Base-by-base conservation (phyloP, 768 basidiomycete genomes). In the Suillus fuscotomentosus region DNA sequence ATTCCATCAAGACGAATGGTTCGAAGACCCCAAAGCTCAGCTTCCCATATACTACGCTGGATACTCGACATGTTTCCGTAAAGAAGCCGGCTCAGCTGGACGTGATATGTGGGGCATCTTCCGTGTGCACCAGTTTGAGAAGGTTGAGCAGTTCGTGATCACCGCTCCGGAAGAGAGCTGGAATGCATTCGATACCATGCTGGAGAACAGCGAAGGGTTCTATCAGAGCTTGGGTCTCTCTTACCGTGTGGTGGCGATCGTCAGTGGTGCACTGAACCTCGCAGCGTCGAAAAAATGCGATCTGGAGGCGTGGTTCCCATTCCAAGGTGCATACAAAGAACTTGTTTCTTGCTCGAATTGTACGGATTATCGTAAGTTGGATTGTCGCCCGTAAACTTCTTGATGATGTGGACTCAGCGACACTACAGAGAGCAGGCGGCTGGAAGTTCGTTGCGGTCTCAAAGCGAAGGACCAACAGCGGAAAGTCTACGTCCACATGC, bases 61-160 rank as follows among this genome's bases (percentile, higher is more conserved):
- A 24, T 93, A 90, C 76, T 93, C 90, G 71, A 99, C 97, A 17
- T 99, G 97, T 77, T 99, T 99, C 90, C 89, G 97, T 36, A 99
- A 99, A 79, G 97, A 99, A 80, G 97, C 97, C 3, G 97, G 97
- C 41, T 92, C 95, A 3, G 95, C 95, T 9, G 97, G 97, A 4
- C 90, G 95, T 62, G 97, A 99, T 70, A 98, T 97, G 84, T 98
- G 97, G 95, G 97, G 97, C 63, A 98, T 99, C 78, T 99, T 99
- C 88, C 93, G 97, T 27, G 97, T 99, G 62, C 97, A 99, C 75
- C 97, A 99, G 78, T 99, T 99, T 69, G 97, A 99, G 80, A 99
- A 99, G 82, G 86, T 99, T 60, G 97, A 99, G 75, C 88, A 99
- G 82, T 99, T 99, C 78, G 89, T 91, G 80, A 85, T 99, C 70